A percentile compares a stretch with the other conserved stretches of the same genome.
Evolutionary conservation across 2,329 filamentous ascomycete genomes (phyloP).

Genomic region (Bretziella fagacearum): DNA sequence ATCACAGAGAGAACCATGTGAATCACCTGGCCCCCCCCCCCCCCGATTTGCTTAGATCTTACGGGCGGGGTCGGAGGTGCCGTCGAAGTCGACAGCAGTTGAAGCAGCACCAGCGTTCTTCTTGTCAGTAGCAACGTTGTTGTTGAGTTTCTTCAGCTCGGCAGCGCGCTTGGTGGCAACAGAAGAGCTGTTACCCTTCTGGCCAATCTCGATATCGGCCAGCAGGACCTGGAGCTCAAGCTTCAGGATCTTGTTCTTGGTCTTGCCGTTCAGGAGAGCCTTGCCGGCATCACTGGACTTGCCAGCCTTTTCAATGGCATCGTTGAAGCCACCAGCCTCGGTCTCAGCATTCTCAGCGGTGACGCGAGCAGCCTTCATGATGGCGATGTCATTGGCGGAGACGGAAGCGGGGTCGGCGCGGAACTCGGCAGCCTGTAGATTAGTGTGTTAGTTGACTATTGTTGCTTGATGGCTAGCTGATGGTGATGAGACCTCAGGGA

Average conservation of each 20-base stretch:
- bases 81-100: conserved; percentile 23
- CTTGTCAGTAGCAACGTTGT: conserved; percentile 29
- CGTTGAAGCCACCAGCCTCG: conserved; percentile 32
- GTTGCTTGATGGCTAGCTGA: not conserved
- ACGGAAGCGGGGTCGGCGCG: conserved; percentile 29
- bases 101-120: conserved; percentile 22
- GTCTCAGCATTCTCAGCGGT: conserved; percentile 38
- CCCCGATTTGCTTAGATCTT: not conserved
- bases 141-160: conserved; percentile 35
- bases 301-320: conserved; percentile 30
- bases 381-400: conserved; percentile 30
- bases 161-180: conserved; percentile 14
- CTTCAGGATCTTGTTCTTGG: conserved; percentile 45
- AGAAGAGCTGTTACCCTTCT: conserved; percentile 22
- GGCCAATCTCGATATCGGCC: conserved; percentile 30
- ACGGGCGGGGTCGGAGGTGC: conserved; percentile 9
- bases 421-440: conserved; percentile 22
- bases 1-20: not conserved
- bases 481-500: not conserved
- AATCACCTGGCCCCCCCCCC: too few species aligned
- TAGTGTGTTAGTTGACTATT: not conserved
- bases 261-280: conserved; percentile 35
- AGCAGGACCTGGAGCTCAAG: conserved; percentile 33
- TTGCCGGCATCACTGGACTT: conserved; percentile 24
- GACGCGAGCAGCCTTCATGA: conserved; percentile 31